These are phyloP conservation scores for Salix caprea DNA, from an alignment of 345 rosid genomes.

Conservation along the genomic window DNA sequence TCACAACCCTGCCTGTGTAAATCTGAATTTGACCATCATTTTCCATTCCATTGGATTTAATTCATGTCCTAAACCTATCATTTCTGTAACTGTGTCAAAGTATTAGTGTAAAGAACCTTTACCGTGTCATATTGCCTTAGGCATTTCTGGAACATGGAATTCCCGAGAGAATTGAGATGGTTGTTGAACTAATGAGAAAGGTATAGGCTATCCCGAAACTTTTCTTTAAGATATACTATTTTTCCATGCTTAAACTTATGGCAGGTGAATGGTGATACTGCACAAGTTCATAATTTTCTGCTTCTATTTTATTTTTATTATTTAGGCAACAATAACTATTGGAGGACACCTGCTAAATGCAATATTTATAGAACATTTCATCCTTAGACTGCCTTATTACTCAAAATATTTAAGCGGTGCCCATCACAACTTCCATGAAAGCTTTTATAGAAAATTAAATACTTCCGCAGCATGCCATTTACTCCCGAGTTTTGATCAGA, in stretches of 20 bases:
- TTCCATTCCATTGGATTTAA: background rate
- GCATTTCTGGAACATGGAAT: slow-evolving; percentile 74
- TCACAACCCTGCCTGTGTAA: slow-evolving; percentile 47
- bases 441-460: background rate
- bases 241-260: background rate
- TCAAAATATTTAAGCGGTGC: slow-evolving; percentile 54
- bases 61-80: background rate
- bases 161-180: slow-evolving; percentile 57
- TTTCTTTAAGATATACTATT: background rate
- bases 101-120: background rate
- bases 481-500: slow-evolving; percentile 24
- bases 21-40: background rate
- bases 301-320: background rate
- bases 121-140: slow-evolving; percentile 32
- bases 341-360: slow-evolving; percentile 68
- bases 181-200: slow-evolving; percentile 62
- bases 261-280: background rate
- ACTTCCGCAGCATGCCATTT: slow-evolving; percentile 10
- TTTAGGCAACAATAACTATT: slow-evolving; percentile 69
- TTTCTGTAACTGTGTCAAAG: background rate
- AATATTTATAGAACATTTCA: slow-evolving; percentile 76
- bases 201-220: slow-evolving; percentile 24
- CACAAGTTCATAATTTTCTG: background rate
- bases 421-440: slow-evolving; percentile 15
- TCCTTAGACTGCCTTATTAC: slow-evolving; percentile 69